Percentiles rank a stretch among this genome's conserved stretches.
phyloP scores from a whole-genome alignment of 2,329 filamentous ascomycete genomes.

The Blastomyces percursus region DNA sequence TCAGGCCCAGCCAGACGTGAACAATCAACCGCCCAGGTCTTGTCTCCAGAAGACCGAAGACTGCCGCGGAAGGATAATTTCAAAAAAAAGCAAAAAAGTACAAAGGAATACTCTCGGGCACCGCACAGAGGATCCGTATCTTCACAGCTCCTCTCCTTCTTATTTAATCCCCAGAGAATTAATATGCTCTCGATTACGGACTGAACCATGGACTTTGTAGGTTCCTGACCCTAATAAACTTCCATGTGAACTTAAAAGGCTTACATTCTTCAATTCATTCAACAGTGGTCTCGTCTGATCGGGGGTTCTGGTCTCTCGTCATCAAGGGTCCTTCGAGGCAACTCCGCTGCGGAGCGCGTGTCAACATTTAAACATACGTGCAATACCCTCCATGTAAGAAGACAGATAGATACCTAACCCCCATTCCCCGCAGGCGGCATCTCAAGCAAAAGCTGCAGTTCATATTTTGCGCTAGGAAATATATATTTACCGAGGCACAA shows the following conservation, averaged over 20 bases:
- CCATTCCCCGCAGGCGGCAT: background rate
- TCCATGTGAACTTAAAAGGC: background rate
- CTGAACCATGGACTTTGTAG: conserved; percentile 35
- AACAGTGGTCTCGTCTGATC: conserved; percentile 51
- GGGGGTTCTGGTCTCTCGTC: conserved; percentile 42
- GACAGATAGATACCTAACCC: background rate
- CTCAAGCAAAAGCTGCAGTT: background rate
- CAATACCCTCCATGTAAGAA: conserved; percentile 46
- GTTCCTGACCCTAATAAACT: conserved; percentile 15
- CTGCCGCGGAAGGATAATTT: too few species aligned
- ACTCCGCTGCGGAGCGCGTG: conserved; percentile 50
- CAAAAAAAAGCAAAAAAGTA: too few species aligned
- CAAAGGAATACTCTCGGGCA: too few species aligned
- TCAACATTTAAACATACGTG: conserved; percentile 51
- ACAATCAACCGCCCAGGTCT: too few species aligned
- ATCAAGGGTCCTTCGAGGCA: conserved; percentile 40
- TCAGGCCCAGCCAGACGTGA: too few species aligned
- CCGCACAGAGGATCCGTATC: too few species aligned
- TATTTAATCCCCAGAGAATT: background rate
- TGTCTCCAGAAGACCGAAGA: too few species aligned
- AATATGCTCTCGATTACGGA: conserved; percentile 1
- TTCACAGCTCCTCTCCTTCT: too few species aligned
- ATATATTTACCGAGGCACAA: background rate
- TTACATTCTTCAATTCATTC: background rate
- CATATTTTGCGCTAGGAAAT: background rate